These are phyloP conservation scores for Torulaspora microellipsoides DNA, from an alignment of 805 yeast genomes.

Conservation along the genomic window DNA sequence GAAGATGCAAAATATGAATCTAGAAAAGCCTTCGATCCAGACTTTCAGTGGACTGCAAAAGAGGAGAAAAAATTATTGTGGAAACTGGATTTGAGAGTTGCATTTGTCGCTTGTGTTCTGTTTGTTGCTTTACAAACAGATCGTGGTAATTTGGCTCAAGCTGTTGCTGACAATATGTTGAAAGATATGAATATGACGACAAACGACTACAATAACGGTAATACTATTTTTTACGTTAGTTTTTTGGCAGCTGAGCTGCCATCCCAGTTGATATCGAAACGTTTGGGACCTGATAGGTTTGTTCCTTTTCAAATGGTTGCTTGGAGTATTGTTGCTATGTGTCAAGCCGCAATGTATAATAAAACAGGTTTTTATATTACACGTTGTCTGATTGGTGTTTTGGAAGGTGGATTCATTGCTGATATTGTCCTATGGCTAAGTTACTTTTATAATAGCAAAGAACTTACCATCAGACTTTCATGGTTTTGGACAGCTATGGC, in stretches of 20 bases:
- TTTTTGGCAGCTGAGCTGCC: slow-evolving; percentile 61
- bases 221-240: slow-evolving; percentile 45
- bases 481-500: slow-evolving; percentile 57
- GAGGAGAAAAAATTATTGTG: slow-evolving; percentile 47
- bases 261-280: slow-evolving; percentile 57
- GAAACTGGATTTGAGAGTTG: slow-evolving; percentile 51
- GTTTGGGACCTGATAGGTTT: slow-evolving; percentile 57
- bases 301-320: slow-evolving; percentile 53
- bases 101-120: slow-evolving; percentile 53
- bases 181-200: slow-evolving; percentile 49
- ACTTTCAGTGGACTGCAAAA: slow-evolving; percentile 46
- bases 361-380: slow-evolving; percentile 43
- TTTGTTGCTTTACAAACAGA: slow-evolving; percentile 55
- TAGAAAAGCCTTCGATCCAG: slow-evolving; percentile 51
- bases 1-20: slow-evolving; percentile 51
- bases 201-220: slow-evolving; percentile 54
- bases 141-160: slow-evolving; percentile 53
- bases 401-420: slow-evolving; percentile 67
- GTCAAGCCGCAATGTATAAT: slow-evolving; percentile 44
- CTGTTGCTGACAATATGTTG: slow-evolving; percentile 53
- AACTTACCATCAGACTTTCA: slow-evolving; percentile 54
- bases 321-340: slow-evolving; percentile 54
- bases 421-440: slow-evolving; percentile 61
- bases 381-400: slow-evolving; percentile 47
- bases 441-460: slow-evolving; percentile 58